Base-by-base conservation (phyloP, 441 rosid genomes). In the Omphalea diandra region DNA sequence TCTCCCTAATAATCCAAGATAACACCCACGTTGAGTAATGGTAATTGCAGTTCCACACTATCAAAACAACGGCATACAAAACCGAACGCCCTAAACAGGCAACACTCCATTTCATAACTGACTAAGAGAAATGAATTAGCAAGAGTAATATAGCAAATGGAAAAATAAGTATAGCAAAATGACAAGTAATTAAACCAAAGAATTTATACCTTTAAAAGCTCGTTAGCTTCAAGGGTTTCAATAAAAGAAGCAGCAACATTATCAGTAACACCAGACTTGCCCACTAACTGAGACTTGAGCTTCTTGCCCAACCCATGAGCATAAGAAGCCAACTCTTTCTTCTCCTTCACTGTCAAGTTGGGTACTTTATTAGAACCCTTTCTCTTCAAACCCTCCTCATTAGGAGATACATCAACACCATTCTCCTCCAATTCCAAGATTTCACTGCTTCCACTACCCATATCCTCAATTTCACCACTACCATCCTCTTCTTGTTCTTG, bases 241-340 rank as follows among this genome's bases (percentile, higher is more conserved):
- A 86, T 56, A 73, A 94, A 94, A 7, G 97, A 83, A 69, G 84
- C 52, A 8, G 78, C 85, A 2, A 93, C 88, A 43, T 81, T 80
- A 12, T 83, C 90, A 7, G 97, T 93, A 44, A 91, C 91, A 24
- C 96, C 97, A 59, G 91, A 86, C 80, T 93, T 93, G 22, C 97
- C 97, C 27, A 91, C 96, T 14, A 85, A 73, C 65, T 93, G 98
- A 63, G 75, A 79, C 88, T 85, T 91, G 69, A 89, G 83, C 76
- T 87, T 88, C 80, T 91, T 81, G 53, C 98, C 98, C 65, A 93
- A 73, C 38, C 96, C 82, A 75, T 89, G 89, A 0, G 96, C 98
- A 73, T 88, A 89, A n/a, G 93, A 89, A 52, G 93, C 93, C 63
- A 94, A 70, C 69, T 91, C 95, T 76, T 94, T 91, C 91, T 94